These are phyloP conservation scores for Zelopaecilomyces penicillatus DNA, from an alignment of 2,329 filamentous ascomycete species.

Conservation along the genomic window DNA sequence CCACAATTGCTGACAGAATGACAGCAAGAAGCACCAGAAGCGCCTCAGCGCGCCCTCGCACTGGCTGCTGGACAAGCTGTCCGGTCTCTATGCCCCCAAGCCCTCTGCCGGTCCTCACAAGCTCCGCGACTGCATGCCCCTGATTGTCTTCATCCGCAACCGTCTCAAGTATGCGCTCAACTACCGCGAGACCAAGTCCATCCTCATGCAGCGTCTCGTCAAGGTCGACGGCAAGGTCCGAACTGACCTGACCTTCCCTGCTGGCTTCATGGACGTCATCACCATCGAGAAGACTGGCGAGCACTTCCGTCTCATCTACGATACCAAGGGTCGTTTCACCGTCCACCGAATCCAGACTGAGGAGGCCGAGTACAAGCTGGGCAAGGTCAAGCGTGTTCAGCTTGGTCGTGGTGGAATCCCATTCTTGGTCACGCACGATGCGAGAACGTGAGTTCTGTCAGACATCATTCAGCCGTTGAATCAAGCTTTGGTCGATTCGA, in stretches of 20 bases:
- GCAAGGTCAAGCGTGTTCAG: conserved; percentile 99
- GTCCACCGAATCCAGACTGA: conserved; percentile 98
- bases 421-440: conserved; percentile 99
- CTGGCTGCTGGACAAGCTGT: conserved; percentile 99
- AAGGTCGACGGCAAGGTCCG: conserved; percentile 99
- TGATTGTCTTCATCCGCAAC: conserved; percentile 96
- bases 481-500: conserved; percentile 83
- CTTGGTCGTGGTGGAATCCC: conserved; percentile 99
- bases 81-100: conserved; percentile 70
- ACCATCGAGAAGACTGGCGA: conserved; percentile 99
- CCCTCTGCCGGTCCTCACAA: conserved; percentile 90
- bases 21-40: conserved; percentile 99
- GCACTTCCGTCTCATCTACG: conserved; percentile 99
- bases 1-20: conserved; percentile 22
- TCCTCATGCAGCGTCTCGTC: conserved; percentile 99
- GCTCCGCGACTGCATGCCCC: conserved; percentile 95
- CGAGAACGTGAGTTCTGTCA: conserved; percentile 98
- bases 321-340: conserved; percentile 99
- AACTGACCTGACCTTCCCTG: conserved; percentile 94
- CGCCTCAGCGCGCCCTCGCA: conserved; percentile 97
- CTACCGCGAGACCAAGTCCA: conserved; percentile 92
- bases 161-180: conserved; percentile 99
- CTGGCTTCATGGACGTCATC: conserved; percentile 99
- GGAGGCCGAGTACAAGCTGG: conserved; percentile 99
- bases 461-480: conserved; percentile 99